Evolutionary conservation across 306 rosid genomes (phyloP), one percentile per base, ranked within the genome.

Genomic region (Purshia tridentata): DNA sequence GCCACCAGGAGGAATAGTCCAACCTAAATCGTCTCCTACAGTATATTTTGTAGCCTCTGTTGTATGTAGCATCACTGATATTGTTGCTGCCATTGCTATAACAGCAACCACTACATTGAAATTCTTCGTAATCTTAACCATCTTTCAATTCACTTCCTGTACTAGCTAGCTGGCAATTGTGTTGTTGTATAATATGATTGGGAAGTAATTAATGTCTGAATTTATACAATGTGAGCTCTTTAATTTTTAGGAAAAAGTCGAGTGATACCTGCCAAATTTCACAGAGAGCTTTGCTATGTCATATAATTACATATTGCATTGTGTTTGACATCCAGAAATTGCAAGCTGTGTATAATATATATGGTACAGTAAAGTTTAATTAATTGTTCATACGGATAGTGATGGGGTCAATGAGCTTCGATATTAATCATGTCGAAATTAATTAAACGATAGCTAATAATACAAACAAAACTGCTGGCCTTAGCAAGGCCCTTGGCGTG

Each of bases 21-120:
- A 88, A 59, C 81, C 92, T 13, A 45, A 44, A 57, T 4, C 1
- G 35, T 68, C 85, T 46, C 88, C 88, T 0, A 85, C 92, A 2
- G 65, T 76, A 62, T 67, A 69, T 6, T 57, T 23, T 70, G 63
- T 63, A 39, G 81, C 87, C 72, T 80, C 58, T 67, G 73, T 45
- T 39, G 14, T 12, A 15, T 66, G 63, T 4, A 73, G 53, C 12
- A 53, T 22, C 13, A 16, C 13, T 4, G 35, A 23, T 23, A 23
- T 23, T 23, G 35, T 61, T 20, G 56, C 78, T 14, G 46, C 61
- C 57, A 57, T 55, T 29, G 63, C 55, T 42, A 75, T 1, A 3
- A 62, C 35, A 23, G 35, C 35, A 23, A 23, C 35, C 35, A 23
- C 2, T 23, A 23, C 35, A 23, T 23, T 23, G 35, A 23, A 1